Base-by-base conservation (phyloP, 257 asterid genomes). In the Scutellaria baicalensis region DNA sequence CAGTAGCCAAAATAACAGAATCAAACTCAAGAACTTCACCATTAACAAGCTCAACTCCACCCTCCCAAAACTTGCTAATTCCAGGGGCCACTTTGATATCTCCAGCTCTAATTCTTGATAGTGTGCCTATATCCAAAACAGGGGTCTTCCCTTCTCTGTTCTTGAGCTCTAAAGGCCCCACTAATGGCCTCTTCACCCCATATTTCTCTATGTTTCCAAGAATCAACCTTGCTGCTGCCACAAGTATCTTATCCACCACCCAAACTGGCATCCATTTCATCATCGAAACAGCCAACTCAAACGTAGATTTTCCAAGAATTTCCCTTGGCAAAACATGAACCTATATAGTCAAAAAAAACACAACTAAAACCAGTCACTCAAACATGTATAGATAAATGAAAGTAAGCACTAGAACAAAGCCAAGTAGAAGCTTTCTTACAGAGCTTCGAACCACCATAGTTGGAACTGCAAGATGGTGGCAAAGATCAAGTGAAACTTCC, bases 251-350 rank as follows among this genome's bases (percentile, higher is more conserved):
- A 62, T 93, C 99, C 39, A 84, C 99, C 0, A 84, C 17, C 88
- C 87, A 80, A 31, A 91, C 42, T 9, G 99, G 95, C 78, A 91
- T 33, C 96, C 91, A 87, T 69, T 85, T 91, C 84, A 72, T 79
- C 84, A 91, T 59, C 21, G 69, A 8, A 7, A 81, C 90, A 3
- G 85, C 89, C 3, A 93, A 27, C 69, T 84, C 89, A 48, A 84
- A 93, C 13, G 96, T 91, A 8, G 99, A 93, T 69, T 69, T 81
- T 66, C 96, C 96, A 4, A 86, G 56, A 1, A 89, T 84, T 76
- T 93, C 95, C 77, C 92, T 87, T 0, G 99, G 99, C 79, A 93
- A 70, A 8, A 93, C 92, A 82, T 93, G 99, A 8, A 93, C 96
- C 97, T 93, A 74, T 13, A 3, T 27, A 23, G 1, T 2, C 71